Conservation (phyloP, 305 asterid species). For the Rubia balearica region DNA sequence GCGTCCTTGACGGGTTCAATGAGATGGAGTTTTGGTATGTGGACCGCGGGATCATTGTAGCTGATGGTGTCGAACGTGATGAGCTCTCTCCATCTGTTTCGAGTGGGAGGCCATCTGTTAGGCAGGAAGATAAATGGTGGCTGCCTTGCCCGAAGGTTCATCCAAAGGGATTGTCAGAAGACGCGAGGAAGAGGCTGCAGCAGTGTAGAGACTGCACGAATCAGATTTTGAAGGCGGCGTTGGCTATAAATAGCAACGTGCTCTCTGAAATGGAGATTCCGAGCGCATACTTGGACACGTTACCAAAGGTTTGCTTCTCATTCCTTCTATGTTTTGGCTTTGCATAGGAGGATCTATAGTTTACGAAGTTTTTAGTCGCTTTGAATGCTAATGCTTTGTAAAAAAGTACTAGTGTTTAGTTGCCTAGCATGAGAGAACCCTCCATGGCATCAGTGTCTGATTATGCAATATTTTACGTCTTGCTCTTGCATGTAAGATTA, state of each 20-base stretch:
- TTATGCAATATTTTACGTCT: too few relatives aligned
- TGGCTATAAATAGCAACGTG: slow-evolving; percentile 82
- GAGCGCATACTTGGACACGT: slow-evolving; percentile 56
- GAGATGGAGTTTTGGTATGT: slow-evolving; percentile 86
- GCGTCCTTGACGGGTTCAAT: slow-evolving; percentile 77
- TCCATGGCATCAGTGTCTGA: background rate
- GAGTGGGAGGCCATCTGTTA: slow-evolving; percentile 75
- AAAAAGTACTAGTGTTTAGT: background rate
- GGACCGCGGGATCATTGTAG: slow-evolving; percentile 66
- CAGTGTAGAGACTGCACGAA: slow-evolving; percentile 91
- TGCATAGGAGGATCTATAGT: background rate
- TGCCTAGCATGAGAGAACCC: too few relatives aligned
- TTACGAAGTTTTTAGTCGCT: too few relatives aligned
- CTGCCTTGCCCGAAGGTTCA: slow-evolving; percentile 95
- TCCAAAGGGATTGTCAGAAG: slow-evolving; percentile 72
- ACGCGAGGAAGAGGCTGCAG: slow-evolving; percentile 78
- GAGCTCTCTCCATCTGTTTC: slow-evolving; percentile 32
- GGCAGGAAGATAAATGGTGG: slow-evolving; percentile 99
- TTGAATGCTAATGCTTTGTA: background rate
- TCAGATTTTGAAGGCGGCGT: slow-evolving; percentile 92
- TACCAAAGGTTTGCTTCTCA: slow-evolving; percentile 60
- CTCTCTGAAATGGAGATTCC: slow-evolving; percentile 95
- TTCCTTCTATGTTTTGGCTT: background rate
- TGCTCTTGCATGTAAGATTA: too few relatives aligned
- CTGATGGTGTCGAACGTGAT: slow-evolving; percentile 38